A percentile compares a stretch with the other conserved stretches of the same genome.
Evolutionary conservation across 768 basidiomycete genomes (phyloP).

Genomic region (Suillus ampliporus): DNA sequence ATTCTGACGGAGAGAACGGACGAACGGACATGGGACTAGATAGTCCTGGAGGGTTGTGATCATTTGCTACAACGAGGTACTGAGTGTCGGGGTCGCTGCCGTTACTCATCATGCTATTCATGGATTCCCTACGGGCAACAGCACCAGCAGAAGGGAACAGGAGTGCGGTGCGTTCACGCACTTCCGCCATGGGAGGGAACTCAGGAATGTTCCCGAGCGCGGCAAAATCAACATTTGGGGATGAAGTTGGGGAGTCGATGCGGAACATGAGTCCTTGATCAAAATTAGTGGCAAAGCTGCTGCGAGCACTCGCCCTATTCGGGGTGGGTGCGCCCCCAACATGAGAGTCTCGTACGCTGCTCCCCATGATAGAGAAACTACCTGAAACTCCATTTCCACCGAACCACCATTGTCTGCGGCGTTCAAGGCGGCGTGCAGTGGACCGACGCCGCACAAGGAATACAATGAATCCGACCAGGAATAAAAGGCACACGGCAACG

Average conservation of each 20-base stretch:
- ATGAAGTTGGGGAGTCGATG: constrained; percentile 26
- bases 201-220: constrained; percentile 36
- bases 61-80: constrained; percentile 42
- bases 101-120: constrained; percentile 46
- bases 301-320: constrained; percentile 47
- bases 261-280: constrained; percentile 45
- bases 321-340: constrained; percentile 20
- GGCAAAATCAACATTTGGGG: constrained; percentile 15
- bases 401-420: constrained; percentile 54
- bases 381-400: constrained; percentile 21
- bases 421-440: constrained; percentile 46
- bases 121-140: constrained; percentile 41
- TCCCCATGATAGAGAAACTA: constrained; percentile 16
- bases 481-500: constrained; percentile 34
- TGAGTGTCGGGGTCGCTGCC: constrained; percentile 45
- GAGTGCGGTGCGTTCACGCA: constrained; percentile 44
- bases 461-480: constrained; percentile 42
- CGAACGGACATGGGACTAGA: constrained; percentile 64
- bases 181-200: constrained; percentile 61
- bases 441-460: constrained; percentile 54
- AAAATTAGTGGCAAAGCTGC: constrained; percentile 70
- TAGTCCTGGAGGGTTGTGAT: constrained; percentile 31
- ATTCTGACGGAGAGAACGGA: constrained; percentile 70
- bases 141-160: constrained; percentile 30
- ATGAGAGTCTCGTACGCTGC: constrained; percentile 18